phyloP scores from a whole-genome alignment of 306 rosid genomes.

The Fragaria vesca region DNA sequence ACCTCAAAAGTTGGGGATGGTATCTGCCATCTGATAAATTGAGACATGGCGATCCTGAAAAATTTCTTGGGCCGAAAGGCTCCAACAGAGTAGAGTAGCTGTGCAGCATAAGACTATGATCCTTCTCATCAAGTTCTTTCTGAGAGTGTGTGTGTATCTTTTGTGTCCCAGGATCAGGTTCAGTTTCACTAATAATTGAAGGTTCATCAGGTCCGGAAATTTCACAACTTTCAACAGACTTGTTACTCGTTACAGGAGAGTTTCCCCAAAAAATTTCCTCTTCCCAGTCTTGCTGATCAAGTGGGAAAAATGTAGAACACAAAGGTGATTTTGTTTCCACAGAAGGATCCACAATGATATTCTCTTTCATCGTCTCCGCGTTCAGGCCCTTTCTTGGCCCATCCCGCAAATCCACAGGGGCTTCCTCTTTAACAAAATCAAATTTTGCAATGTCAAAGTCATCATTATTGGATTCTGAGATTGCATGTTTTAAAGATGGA shows the following conservation, averaged over 20 bases:
- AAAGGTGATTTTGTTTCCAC: constrained; percentile 36
- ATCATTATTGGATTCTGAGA: constrained; percentile 43
- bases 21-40: constrained; percentile 40
- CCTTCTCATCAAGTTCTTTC: constrained; percentile 38
- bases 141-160: constrained; percentile 32
- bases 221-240: constrained; percentile 52
- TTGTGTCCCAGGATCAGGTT: constrained; percentile 43
- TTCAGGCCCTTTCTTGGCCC: constrained; percentile 41
- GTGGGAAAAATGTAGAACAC: constrained; percentile 57
- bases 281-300: constrained; percentile 95
- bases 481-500: constrained; percentile 45
- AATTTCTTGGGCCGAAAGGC: constrained; percentile 54
- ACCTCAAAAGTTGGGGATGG: constrained; percentile 90
- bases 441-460: constrained; percentile 49
- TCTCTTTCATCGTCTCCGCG: constrained; percentile 73
- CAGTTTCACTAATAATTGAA: constrained; percentile 47
- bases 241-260: constrained; percentile 58
- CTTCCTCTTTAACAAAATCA: constrained; percentile 50
- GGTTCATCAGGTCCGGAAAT: constrained; percentile 60
- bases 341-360: constrained; percentile 29
- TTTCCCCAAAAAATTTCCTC: constrained; percentile 79
- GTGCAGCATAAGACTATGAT: constrained; percentile 27
- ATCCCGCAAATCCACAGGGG: constrained; percentile 34
- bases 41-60: constrained; percentile 36
- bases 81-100: constrained; percentile 54